Conservation (phyloP, 2,329 filamentous ascomycete species). For the Trichoderma brevicompactum region DNA sequence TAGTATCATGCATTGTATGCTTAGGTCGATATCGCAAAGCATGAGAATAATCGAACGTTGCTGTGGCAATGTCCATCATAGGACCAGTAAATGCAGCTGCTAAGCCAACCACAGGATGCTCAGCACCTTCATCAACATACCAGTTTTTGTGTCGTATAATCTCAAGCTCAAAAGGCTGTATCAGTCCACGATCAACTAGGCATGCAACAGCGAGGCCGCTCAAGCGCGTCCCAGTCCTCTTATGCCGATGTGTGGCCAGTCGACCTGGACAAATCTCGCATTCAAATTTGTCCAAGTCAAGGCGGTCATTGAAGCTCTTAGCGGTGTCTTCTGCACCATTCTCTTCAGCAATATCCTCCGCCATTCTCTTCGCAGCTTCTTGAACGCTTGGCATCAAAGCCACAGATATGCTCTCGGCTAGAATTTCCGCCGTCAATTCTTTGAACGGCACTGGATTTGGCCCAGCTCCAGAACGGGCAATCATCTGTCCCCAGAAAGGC, state of each 20-base stretch:
- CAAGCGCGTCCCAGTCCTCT: conserved; percentile 60
- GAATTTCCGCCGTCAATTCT: conserved; percentile 58
- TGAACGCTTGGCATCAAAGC: conserved; percentile 56
- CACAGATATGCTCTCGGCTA: conserved; percentile 57
- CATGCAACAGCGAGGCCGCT: conserved; percentile 65
- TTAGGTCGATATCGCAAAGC: conserved; percentile 29
- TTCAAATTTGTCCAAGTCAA: conserved; percentile 58
- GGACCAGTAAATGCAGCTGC: conserved; percentile 69
- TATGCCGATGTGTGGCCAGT: conserved; percentile 66
- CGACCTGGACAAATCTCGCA: conserved; percentile 63
- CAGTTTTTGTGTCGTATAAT: conserved; percentile 56
- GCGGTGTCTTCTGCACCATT: conserved; percentile 58
- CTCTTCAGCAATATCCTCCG: conserved; percentile 57
- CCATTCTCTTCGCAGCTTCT: conserved; percentile 47
- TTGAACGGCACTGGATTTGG: conserved; percentile 63
- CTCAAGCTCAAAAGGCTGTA: conserved; percentile 63
- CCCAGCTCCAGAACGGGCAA: conserved; percentile 63
- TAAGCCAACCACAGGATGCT: conserved; percentile 66
- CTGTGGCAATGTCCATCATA: conserved; percentile 67
- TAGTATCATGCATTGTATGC: not conserved
- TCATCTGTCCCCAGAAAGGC: conserved; percentile 69
- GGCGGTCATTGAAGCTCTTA: conserved; percentile 57
- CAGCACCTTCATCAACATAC: conserved; percentile 67
- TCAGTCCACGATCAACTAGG: conserved; percentile 56
- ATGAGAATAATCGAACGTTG: conserved; percentile 34